Evolutionary conservation across 192 early-diverging fungal species (phyloP), one percentile per base, ranked within the genome.

Genomic region (Diversispora eburnea): DNA sequence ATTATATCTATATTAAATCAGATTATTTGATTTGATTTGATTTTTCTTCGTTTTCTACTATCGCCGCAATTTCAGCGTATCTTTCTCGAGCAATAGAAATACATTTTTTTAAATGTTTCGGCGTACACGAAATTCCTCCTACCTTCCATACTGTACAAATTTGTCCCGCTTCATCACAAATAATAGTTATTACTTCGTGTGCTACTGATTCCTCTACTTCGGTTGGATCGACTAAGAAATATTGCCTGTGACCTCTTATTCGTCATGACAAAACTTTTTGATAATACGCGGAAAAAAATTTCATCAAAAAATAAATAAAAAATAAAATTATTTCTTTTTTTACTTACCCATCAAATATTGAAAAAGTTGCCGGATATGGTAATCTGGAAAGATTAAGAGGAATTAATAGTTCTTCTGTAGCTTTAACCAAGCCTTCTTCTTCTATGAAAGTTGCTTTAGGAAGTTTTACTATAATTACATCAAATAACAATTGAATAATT

Each of bases 401-500:
- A 42, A 84, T 80, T 8, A 77, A 46, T 0, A 73, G 51, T 6
- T 79, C 59, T 17, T 69, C 78, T 22, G 80, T 77, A 60, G 87
- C 90, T 25, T 80, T 80, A 58, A 91, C 90, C 61, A 90, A 80
- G 5, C 91, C 90, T 33, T 89, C 84, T 67, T 91, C 90, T 33
- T 89, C 85, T 67, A 88, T 83, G 70, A 89, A 87, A 69, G 80
- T 76, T 41, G 88, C 89, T 61, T 79, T 82, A 48, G 94, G 95
- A 54, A 95, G 85, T 70, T 80, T 80, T n/a, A 90, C 90, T 92
- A 75, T 17, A 42, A 60, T 1, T 69, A 25, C 42, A 54, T n/a
- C 8, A 59, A 61, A 61, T 51, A 65, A 47, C 45, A 39, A 25
- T 45, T 49, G 20, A 78, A 78, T 46, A 33, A 7, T 49, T 22